A percentile compares a stretch with the other conserved stretches of the same genome.
These are phyloP conservation scores for Podospora didyma DNA, from an alignment of 495 filamentous ascomycete species.

Conservation along the genomic window DNA sequence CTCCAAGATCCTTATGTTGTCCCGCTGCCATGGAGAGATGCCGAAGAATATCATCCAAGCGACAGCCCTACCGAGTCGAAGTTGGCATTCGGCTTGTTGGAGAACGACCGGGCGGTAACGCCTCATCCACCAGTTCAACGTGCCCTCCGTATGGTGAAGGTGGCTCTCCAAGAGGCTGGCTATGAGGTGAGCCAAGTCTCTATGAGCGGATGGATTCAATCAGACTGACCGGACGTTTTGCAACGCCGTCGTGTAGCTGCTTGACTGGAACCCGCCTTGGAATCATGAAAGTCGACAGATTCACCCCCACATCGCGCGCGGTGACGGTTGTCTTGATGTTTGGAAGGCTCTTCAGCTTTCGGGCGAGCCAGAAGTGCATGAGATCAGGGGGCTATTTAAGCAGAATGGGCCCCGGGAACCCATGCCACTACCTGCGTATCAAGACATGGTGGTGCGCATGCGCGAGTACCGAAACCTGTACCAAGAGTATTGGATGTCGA, in stretches of 20 bases:
- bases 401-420: conserved; percentile 30
- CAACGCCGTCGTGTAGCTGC: background rate
- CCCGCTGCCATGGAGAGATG: conserved; percentile 56
- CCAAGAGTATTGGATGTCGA: conserved; percentile 12
- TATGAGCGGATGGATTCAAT: background rate
- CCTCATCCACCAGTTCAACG: conserved; percentile 7
- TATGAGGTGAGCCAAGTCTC: background rate
- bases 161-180: background rate
- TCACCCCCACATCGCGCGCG: conserved; percentile 18
- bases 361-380: conserved; percentile 39
- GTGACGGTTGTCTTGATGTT: conserved; percentile 39
- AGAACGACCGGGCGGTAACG: conserved; percentile 3
- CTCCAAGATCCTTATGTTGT: conserved; percentile 53
- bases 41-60: conserved; percentile 3
- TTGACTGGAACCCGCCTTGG: conserved; percentile 40
- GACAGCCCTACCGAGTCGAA: background rate
- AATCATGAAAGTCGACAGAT: conserved; percentile 33
- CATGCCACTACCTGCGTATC: conserved; percentile 34
- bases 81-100: conserved; percentile 4
- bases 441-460: conserved; percentile 16
- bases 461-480: conserved; percentile 7
- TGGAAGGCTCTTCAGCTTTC: conserved; percentile 36
- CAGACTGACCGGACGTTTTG: background rate
- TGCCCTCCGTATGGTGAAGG: background rate
- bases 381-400: conserved; percentile 8